These are phyloP conservation scores for Saccharomycopsis sp. DNA, from an alignment of 805 yeast species.

Conservation along the genomic window DNA sequence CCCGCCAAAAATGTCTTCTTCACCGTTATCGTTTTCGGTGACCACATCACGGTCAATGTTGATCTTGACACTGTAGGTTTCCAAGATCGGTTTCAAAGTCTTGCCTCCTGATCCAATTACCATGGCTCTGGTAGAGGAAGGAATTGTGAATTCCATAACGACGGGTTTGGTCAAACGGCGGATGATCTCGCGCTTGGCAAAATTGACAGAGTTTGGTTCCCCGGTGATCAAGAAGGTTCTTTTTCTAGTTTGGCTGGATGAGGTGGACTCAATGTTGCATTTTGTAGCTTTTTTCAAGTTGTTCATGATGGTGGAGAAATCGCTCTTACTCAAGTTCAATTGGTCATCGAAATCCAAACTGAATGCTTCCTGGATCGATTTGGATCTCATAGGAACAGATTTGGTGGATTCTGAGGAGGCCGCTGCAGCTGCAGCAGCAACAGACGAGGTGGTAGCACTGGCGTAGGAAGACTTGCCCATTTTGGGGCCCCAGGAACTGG, in stretches of 20 bases:
- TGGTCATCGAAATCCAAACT: conserved; percentile 64
- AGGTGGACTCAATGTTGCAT: conserved; percentile 74
- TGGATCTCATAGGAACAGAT: conserved; percentile 43
- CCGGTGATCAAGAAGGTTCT: conserved; percentile 83
- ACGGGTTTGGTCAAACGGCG: conserved; percentile 73
- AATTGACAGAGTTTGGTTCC: conserved; percentile 49
- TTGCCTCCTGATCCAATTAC: conserved; percentile 86
- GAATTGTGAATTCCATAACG: conserved; percentile 50
- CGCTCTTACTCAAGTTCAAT: conserved; percentile 50
- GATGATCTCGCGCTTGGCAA: conserved; percentile 68
- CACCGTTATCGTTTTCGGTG: conserved; percentile 35
- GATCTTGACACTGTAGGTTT: conserved; percentile 55
- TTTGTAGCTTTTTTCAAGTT: conserved; percentile 49
- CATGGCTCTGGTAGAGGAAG: conserved; percentile 65
- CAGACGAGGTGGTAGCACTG: conserved; percentile 20
- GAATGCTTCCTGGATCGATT: conserved; percentile 70
- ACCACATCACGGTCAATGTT: conserved; percentile 45
- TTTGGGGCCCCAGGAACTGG: conserved; percentile 28
- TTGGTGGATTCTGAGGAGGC: conserved; percentile 24
- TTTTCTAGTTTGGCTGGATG: conserved; percentile 63
- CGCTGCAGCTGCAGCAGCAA: conserved; percentile 18
- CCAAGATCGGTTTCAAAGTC: conserved; percentile 70
- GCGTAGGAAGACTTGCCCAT: conserved; percentile 30
- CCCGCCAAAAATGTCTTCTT: conserved; percentile 52
- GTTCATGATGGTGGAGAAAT: conserved; percentile 57